Conservation (phyloP, 371 early-diverging fungal species). For the Mucor racemosus region DNA sequence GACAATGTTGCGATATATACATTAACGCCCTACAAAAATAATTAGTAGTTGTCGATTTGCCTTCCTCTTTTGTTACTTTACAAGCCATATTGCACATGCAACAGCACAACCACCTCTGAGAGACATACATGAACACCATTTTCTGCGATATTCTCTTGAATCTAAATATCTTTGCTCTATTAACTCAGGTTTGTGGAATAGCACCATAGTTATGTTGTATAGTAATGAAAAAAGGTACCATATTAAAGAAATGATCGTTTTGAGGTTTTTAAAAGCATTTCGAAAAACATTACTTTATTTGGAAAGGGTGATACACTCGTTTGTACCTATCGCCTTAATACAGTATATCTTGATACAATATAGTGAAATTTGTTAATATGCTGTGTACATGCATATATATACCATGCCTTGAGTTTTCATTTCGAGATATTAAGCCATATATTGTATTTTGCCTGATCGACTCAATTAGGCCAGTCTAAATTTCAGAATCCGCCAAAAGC, state of each 20-base stretch:
- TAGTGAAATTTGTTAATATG: no score
- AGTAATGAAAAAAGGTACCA: constrained; percentile 3
- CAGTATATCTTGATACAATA: no score
- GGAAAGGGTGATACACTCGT: neutral
- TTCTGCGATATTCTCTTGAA: constrained; percentile 8
- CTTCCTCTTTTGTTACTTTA: constrained; percentile 12
- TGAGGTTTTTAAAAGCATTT: neutral
- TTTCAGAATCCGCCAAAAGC: no score
- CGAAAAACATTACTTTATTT: constrained; percentile 23
- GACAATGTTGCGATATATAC: constrained; percentile 25
- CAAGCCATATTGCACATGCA: constrained; percentile 34
- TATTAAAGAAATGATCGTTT: neutral
- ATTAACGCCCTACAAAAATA: constrained; percentile 18
- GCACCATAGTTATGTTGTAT: neutral
- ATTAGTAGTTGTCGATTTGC: neutral
- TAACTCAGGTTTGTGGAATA: neutral
- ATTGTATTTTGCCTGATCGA: no score
- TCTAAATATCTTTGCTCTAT: constrained; percentile 13
- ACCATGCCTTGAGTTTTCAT: no score
- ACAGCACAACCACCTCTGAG: constrained; percentile 36
- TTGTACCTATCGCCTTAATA: no score
- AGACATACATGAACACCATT: constrained; percentile 37
- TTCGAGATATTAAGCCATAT: no score
- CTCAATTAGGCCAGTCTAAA: no score
- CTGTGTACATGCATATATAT: no score